A percentile compares a stretch with the other conserved stretches of the same genome.
phyloP scores from a whole-genome alignment of 139 green algal species.

The Diplosphaera chodatii region DNA sequence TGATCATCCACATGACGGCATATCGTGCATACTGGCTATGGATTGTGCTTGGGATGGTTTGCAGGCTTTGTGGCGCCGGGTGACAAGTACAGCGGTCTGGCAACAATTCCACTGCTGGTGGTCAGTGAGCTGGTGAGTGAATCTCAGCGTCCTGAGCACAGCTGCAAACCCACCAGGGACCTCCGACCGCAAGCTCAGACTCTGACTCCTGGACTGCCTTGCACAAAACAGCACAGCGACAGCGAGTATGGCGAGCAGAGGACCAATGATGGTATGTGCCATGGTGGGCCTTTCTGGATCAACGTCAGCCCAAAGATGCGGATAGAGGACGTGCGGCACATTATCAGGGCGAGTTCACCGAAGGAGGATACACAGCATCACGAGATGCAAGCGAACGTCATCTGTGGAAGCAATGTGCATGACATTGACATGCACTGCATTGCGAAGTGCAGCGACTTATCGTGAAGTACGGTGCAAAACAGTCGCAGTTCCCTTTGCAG shows the following conservation, averaged over 20 bases:
- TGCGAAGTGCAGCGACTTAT: background rate
- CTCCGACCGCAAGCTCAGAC: background rate
- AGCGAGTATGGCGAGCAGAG: constrained; percentile 71
- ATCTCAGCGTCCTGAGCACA: background rate
- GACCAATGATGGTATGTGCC: constrained; percentile 45
- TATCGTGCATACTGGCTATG: background rate
- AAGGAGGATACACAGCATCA: background rate
- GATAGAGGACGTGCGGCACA: constrained; percentile 67
- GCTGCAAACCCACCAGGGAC: background rate
- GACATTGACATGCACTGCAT: too few species aligned
- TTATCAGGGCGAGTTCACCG: constrained; percentile 54
- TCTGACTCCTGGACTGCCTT: background rate
- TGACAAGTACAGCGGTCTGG: constrained; percentile 49
- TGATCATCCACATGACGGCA: too few species aligned
- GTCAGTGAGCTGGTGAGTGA: constrained; percentile 59
- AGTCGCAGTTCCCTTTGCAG: constrained; percentile 20
- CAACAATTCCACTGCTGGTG: constrained; percentile 64
- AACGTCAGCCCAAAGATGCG: constrained; percentile 60
- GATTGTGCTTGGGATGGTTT: background rate
- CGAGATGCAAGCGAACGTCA: background rate
- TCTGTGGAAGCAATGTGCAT: background rate
- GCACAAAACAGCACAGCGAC: constrained; percentile 51
- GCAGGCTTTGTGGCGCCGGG: constrained; percentile 63
- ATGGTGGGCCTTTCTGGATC: constrained; percentile 76
- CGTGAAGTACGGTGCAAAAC: background rate